phyloP scores from a whole-genome alignment of 2,329 filamentous ascomycete genomes.

The Parastagonospora nodorum region DNA sequence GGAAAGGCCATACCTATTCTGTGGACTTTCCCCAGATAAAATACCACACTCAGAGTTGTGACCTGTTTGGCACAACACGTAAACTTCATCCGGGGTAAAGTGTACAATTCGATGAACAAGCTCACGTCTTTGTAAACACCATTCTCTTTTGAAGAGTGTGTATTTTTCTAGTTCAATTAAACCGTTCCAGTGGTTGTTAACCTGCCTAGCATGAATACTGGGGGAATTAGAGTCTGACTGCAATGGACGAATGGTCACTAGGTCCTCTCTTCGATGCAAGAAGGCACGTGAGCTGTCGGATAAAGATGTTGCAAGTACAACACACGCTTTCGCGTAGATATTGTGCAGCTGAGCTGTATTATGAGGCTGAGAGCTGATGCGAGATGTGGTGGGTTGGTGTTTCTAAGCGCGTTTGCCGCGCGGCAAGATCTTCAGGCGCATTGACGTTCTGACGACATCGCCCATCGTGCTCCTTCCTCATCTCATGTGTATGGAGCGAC shows the following conservation, averaged over 20 bases:
- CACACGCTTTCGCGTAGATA: conserved; percentile 15
- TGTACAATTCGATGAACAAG: conserved; percentile 7
- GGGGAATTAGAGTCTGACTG: neutral
- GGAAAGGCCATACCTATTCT: no score
- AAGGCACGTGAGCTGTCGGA: neutral
- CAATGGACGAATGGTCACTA: neutral
- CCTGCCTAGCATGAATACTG: neutral
- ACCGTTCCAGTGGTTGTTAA: neutral
- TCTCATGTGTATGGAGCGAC: neutral
- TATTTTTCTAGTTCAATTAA: neutral
- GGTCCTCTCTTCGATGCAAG: neutral
- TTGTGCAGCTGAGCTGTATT: neutral
- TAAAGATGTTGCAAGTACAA: conserved; percentile 13
- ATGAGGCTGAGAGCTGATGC: no score
- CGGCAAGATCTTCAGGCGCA: conserved; percentile 7
- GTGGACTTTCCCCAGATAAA: neutral
- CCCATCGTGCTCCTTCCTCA: neutral
- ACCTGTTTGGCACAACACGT: conserved; percentile 4
- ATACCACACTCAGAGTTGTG: conserved; percentile 10
- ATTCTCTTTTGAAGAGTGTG: conserved; percentile 9
- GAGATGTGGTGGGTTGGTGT: no score
- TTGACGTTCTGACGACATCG: conserved; percentile 9
- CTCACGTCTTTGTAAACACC: conserved; percentile 10
- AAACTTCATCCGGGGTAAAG: conserved; percentile 7
- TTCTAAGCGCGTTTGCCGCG: conserved; percentile 1